These are phyloP conservation scores for Hippophae tibetana DNA, from an alignment of 306 rosid species.

Conservation along the genomic window DNA sequence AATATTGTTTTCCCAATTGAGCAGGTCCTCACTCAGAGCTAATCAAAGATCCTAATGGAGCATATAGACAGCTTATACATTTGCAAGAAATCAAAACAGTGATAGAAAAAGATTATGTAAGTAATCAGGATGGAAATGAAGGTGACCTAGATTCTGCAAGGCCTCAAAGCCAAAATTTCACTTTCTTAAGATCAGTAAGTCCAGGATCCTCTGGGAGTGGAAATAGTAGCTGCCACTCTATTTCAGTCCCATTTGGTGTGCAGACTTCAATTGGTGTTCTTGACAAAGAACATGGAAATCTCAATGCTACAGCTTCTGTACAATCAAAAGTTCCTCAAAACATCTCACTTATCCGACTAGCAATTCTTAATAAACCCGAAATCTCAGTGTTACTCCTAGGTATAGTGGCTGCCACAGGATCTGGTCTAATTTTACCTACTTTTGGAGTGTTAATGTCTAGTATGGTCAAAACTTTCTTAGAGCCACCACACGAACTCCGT, in stretches of 20 bases:
- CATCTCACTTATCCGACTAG: conserved; percentile 43
- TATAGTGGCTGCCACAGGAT: conserved; percentile 40
- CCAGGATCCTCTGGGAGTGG: conserved; percentile 45
- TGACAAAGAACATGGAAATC: no score
- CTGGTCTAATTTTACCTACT: conserved; percentile 40
- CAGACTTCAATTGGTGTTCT: conserved; percentile 11
- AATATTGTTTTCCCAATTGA: conserved; percentile 14
- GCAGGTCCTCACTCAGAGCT: conserved; percentile 59
- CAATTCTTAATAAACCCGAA: conserved; percentile 72
- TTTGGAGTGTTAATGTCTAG: conserved; percentile 38
- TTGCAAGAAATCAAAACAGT: conserved; percentile 36
- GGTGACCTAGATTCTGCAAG: conserved; percentile 23
- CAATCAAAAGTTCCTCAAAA: conserved; percentile 21
- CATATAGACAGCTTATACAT: conserved; percentile 54
- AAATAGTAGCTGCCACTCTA: conserved; percentile 35
- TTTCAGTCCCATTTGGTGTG: conserved; percentile 32
- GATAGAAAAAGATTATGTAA: conserved; percentile 23
- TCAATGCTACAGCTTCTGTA: conserved; percentile 17
- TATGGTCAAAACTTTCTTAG: conserved; percentile 44
- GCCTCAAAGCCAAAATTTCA: not conserved
- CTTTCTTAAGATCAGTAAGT: conserved; percentile 37
- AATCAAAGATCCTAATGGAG: conserved; percentile 44
- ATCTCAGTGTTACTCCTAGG: conserved; percentile 49
- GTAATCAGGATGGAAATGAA: conserved; percentile 26
- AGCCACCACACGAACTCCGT: conserved; percentile 44